These are phyloP conservation scores for Rutstroemia sydowiana DNA, from an alignment of 2,329 filamentous ascomycete species.

Conservation along the genomic window DNA sequence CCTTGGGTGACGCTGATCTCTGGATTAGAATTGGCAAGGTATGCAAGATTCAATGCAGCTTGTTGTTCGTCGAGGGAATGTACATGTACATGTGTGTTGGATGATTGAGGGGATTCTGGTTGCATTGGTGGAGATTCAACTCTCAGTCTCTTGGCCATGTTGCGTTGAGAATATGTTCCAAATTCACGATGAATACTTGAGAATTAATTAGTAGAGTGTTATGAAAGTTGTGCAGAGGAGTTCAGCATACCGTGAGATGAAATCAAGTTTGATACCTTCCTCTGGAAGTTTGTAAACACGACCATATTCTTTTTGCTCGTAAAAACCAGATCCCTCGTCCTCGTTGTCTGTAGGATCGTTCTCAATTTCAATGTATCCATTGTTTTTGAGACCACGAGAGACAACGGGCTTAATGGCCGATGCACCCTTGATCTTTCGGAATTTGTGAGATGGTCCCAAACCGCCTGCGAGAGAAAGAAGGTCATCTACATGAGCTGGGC, in stretches of 20 bases:
- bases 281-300: slow-evolving; percentile 57
- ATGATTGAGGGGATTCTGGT: background rate
- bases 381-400: slow-evolving; percentile 60
- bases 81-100: background rate
- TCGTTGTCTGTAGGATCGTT: slow-evolving; percentile 48
- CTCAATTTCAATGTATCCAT: slow-evolving; percentile 65
- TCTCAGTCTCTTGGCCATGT: background rate
- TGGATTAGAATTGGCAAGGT: slow-evolving; percentile 44
- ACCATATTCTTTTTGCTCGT: slow-evolving; percentile 54
- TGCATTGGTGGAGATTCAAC: background rate
- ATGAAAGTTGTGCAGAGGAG: background rate
- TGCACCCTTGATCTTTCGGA: slow-evolving; percentile 51
- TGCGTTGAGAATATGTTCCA: slow-evolving; percentile 11
- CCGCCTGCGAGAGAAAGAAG: slow-evolving; percentile 53
- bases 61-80: slow-evolving; percentile 51
- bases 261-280: slow-evolving; percentile 60
- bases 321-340: slow-evolving; percentile 43
- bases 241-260: slow-evolving; percentile 54
- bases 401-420: slow-evolving; percentile 45
- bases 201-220: background rate
- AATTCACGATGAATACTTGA: slow-evolving; percentile 13
- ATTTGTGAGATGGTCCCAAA: slow-evolving; percentile 53
- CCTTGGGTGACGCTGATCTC: slow-evolving; percentile 36
- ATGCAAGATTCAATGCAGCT: slow-evolving; percentile 55
- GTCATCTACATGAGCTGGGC: slow-evolving; percentile 78